phyloP scores from a whole-genome alignment of 768 basidiomycete species.

The Serpula lacrymans region DNA sequence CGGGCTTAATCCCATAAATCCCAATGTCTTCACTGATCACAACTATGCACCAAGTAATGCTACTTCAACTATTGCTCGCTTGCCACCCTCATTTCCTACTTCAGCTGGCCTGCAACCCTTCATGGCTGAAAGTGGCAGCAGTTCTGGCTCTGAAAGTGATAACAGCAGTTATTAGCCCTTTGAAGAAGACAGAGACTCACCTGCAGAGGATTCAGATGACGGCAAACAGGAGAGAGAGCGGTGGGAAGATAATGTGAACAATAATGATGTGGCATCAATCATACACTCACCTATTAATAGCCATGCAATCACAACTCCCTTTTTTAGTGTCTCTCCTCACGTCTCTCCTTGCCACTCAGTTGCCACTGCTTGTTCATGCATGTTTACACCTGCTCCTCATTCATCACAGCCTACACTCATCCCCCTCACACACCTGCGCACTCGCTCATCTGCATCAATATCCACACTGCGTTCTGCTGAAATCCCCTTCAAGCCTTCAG shows the following conservation, averaged over 20 bases:
- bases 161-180: not conserved
- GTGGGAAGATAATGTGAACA: no score
- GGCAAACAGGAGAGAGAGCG: no score
- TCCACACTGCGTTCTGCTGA: not conserved
- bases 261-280: no score
- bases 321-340: no score
- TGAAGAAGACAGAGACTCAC: conserved; percentile 1
- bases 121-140: not conserved
- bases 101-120: not conserved
- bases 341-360: no score
- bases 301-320: no score
- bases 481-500: not conserved
- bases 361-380: no score
- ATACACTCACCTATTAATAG: no score
- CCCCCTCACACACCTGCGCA: not conserved
- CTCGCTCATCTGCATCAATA: not conserved
- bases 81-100: conserved; percentile 15
- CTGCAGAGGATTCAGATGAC: no score
- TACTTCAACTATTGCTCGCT: conserved; percentile 12
- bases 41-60: conserved; percentile 23
- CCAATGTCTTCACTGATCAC: conserved; percentile 15
- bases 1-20: conserved; percentile 26
- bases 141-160: conserved; percentile 1
- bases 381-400: not conserved
- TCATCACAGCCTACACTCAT: not conserved